Evolutionary conservation across 495 filamentous ascomycete species (phyloP).

Genomic region (Bacidia gigantensis): DNA sequence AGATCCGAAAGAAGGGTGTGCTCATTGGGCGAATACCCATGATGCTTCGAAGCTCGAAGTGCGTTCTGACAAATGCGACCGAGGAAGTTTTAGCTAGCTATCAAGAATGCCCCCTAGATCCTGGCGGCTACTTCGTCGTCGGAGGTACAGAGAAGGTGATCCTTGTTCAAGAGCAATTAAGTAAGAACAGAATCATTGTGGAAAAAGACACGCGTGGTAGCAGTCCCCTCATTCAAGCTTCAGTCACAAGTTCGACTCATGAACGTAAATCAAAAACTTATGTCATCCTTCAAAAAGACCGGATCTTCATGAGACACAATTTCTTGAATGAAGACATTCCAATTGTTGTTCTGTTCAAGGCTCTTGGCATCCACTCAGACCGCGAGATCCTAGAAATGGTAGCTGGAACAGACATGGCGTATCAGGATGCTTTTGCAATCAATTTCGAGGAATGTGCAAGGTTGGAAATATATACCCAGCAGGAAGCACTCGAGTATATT

Average conservation of each 20-base stretch:
- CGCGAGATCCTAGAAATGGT: constrained; percentile 84
- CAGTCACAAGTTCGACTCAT: constrained; percentile 84
- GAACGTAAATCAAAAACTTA: constrained; percentile 97
- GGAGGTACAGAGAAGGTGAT: constrained; percentile 98
- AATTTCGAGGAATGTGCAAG: constrained; percentile 89
- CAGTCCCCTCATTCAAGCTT: constrained; percentile 84
- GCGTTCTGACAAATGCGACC: constrained; percentile 62
- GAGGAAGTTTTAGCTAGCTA: constrained; percentile 73
- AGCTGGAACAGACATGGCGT: constrained; percentile 66
- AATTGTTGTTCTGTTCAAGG: constrained; percentile 81
- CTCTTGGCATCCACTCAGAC: constrained; percentile 86
- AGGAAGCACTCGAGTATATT: constrained; percentile 87
- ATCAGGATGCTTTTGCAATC: constrained; percentile 84
- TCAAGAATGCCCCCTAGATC: constrained; percentile 90
- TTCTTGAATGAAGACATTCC: constrained; percentile 83
- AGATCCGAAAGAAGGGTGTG: constrained; percentile 53
- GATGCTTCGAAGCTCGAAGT: constrained; percentile 93
- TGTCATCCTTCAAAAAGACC: constrained; percentile 80
- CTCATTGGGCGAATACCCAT: constrained; percentile 82
- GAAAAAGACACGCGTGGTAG: constrained; percentile 61
- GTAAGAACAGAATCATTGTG: constrained; percentile 97
- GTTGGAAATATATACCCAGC: constrained; percentile 71
- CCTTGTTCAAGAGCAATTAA: constrained; percentile 92
- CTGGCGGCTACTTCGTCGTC: constrained; percentile 94
- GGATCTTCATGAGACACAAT: constrained; percentile 82